Percentiles rank a stretch among this genome's conserved stretches.
These are phyloP conservation scores for Talaromyces pinophilus DNA, from an alignment of 2,329 filamentous ascomycete genomes.

Conservation along the genomic window DNA sequence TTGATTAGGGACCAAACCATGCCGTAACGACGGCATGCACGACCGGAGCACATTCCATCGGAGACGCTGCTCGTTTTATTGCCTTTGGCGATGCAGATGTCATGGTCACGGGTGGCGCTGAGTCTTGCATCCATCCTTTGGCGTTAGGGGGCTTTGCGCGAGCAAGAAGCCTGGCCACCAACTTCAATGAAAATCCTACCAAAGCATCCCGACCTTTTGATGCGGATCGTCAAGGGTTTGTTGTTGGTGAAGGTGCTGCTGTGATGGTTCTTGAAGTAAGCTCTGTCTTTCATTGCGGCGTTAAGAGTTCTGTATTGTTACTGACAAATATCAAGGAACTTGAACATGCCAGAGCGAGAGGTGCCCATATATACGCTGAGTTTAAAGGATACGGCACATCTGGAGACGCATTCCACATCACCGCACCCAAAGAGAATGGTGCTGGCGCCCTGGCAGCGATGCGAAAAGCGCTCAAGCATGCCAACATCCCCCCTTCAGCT, in stretches of 20 bases:
- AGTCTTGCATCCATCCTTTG: constrained; percentile 93
- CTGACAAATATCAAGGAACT: constrained; percentile 58
- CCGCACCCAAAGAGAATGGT: constrained; percentile 80
- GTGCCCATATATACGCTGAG: constrained; percentile 84
- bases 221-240: constrained; percentile 75
- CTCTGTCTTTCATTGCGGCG: background rate
- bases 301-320: background rate
- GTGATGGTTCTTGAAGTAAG: constrained; percentile 76
- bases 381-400: constrained; percentile 86
- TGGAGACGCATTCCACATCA: constrained; percentile 91
- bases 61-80: constrained; percentile 91
- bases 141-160: constrained; percentile 89
- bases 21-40: constrained; percentile 93
- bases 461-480: constrained; percentile 76
- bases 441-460: constrained; percentile 81
- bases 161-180: constrained; percentile 80
- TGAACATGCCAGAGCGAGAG: constrained; percentile 77
- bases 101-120: constrained; percentile 93
- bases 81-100: constrained; percentile 88
- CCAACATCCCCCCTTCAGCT: constrained; percentile 64
- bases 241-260: constrained; percentile 88
- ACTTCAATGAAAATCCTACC: constrained; percentile 70
- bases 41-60: constrained; percentile 90
- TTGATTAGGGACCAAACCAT: constrained; percentile 77
- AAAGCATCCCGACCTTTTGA: constrained; percentile 87